These are phyloP conservation scores for Colletotrichum cereale DNA, from an alignment of 2,329 filamentous ascomycete species.

Conservation along the genomic window DNA sequence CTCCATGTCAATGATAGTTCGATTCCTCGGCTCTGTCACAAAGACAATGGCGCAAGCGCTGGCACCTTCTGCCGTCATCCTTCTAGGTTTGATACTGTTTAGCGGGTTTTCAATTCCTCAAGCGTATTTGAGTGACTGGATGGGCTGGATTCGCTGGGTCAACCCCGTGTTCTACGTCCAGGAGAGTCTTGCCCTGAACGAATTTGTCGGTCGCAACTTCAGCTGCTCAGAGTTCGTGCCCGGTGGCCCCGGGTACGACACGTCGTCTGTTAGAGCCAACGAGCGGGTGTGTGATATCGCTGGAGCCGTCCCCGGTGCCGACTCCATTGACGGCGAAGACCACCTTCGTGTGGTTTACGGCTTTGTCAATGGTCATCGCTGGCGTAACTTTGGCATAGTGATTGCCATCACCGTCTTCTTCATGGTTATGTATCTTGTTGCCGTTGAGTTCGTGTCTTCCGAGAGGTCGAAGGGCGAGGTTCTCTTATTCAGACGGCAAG, in stretches of 20 bases:
- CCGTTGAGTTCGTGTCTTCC: conserved; percentile 59
- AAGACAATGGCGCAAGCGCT: conserved; percentile 65
- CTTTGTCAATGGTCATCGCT: conserved; percentile 59
- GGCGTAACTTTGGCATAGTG: conserved; percentile 70
- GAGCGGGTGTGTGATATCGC: conserved; percentile 58
- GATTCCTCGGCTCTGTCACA: conserved; percentile 62
- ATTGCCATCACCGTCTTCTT: conserved; percentile 64
- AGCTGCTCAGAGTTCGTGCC: conserved; percentile 42
- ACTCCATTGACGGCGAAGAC: conserved; percentile 56
- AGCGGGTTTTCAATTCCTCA: conserved; percentile 63
- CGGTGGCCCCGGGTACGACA: conserved; percentile 39
- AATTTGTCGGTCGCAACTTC: conserved; percentile 67
- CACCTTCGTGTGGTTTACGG: conserved; percentile 58
- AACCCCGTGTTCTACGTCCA: conserved; percentile 70
- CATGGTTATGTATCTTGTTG: conserved; percentile 60
- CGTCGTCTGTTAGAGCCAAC: not conserved
- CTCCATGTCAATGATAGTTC: conserved; percentile 63
- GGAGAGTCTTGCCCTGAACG: conserved; percentile 76
- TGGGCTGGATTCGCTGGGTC: conserved; percentile 68
- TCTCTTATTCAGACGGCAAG: conserved; percentile 67
- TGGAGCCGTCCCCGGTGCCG: conserved; percentile 58
- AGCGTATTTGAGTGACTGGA: conserved; percentile 52
- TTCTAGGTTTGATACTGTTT: conserved; percentile 66
- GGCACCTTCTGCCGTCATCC: conserved; percentile 63
- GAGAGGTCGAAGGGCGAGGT: conserved; percentile 72